Conservation (phyloP, 2,329 filamentous ascomycete species). For the Xylariaceae sp. region DNA sequence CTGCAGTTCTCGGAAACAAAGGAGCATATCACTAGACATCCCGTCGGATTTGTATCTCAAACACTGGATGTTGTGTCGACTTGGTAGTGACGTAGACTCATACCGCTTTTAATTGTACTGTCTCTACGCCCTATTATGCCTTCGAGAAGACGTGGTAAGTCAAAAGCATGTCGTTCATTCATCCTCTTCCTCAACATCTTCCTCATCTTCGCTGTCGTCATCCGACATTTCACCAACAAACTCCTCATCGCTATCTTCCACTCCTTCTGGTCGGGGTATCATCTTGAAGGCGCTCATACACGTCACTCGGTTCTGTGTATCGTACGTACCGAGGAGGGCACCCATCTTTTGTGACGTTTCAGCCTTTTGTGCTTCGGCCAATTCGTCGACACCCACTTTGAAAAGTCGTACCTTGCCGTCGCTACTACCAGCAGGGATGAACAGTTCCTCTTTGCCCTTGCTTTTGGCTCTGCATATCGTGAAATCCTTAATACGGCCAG, state of each 20-base stretch:
- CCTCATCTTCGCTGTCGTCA: slow-evolving; percentile 16
- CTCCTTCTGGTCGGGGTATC: slow-evolving; percentile 63
- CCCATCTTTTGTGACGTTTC: slow-evolving; percentile 48
- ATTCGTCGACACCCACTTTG: slow-evolving; percentile 50
- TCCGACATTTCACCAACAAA: slow-evolving; percentile 27
- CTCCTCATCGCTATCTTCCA: slow-evolving; percentile 54
- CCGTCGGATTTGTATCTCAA: no score
- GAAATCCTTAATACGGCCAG: slow-evolving; percentile 85
- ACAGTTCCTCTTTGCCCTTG: slow-evolving; percentile 40
- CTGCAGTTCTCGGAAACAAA: no score
- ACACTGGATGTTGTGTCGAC: no score
- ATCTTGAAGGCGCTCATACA: slow-evolving; percentile 85
- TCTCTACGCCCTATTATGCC: no score
- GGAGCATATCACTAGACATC: no score
- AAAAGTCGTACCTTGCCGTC: slow-evolving; percentile 84
- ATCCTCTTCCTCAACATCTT: slow-evolving; percentile 18
- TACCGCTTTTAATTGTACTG: no score
- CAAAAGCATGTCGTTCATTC: not conserved
- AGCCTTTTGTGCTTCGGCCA: slow-evolving; percentile 33
- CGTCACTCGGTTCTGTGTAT: slow-evolving; percentile 85
- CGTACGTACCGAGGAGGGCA: slow-evolving; percentile 70
- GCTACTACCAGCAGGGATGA: slow-evolving; percentile 75
- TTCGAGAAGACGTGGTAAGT: no score
- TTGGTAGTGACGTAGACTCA: no score
- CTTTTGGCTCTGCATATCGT: slow-evolving; percentile 52